Evolutionary conservation across 2,329 filamentous ascomycete genomes (phyloP), one percentile per base, ranked within the genome.

Genomic region (Clonostachys rosea): DNA sequence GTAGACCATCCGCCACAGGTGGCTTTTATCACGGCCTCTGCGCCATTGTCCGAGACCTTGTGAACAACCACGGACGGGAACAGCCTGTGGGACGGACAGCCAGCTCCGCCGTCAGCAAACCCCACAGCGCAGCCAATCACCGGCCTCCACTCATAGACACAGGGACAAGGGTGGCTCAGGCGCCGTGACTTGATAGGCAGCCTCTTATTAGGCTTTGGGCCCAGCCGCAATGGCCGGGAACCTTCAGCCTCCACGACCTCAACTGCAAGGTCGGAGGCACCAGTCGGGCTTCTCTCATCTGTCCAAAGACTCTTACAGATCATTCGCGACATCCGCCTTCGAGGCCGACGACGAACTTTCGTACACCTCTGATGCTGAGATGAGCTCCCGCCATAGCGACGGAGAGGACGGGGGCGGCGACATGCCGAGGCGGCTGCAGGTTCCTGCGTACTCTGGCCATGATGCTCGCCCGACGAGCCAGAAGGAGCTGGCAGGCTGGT

Each of bases 401-500:
- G 63, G 69, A 52, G 68, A 62, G 50, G 42, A 40, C 16, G 34
- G 34, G 2, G 37, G 20, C 5, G 40, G 43, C 56, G 61, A 55
- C 58, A 61, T 52, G 64, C 52, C 44, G 55, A 55, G 52, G 54
- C 55, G 46, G 33, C 20, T 39, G 14, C 34, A 36, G 11, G 30
- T 30, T 50, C 66, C 80, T 47, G 76, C 81, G 48, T 96, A 95
- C 64, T 75, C 77, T 3, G 90, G 88, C 51, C 90, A 97, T 64
- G 94, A 99, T 66, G 88, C 84, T 20, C 79, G 92, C n/a, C 81
- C 87, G 47, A 97, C 94, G 10, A 96, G 89, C 65, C 73, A 71
- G 56, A 92, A 87, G 66, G 94, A 99, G 77, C 79, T 97, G 50
- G 75, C 84, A 37, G 94, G 92, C 57, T 99, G 95, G 89, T 99